Conservation (phyloP, 2,329 filamentous ascomycete genomes). For the Cercospora sojina region DNA sequence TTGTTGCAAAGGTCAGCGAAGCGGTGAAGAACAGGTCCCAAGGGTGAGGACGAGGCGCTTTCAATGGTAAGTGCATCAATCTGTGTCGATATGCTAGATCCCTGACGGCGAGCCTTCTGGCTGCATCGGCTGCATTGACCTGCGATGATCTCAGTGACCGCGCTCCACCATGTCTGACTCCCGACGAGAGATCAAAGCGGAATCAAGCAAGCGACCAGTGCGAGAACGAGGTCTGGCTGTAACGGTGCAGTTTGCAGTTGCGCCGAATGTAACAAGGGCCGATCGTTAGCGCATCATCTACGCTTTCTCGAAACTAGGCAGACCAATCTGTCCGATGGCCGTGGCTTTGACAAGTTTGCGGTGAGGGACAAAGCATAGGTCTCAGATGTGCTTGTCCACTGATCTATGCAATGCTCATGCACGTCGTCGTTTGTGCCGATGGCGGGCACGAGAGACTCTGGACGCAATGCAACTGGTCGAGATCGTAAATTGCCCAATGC, state of each 20-base stretch:
- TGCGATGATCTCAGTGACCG: constrained; percentile 18
- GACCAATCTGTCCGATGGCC: constrained; percentile 9
- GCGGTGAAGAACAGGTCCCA: constrained; percentile 25
- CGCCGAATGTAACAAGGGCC: constrained; percentile 22
- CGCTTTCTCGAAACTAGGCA: constrained; percentile 17
- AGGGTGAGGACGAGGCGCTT: constrained; percentile 28
- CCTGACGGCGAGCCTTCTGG: constrained; percentile 16
- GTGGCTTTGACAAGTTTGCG: constrained; percentile 28
- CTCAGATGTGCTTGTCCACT: constrained; percentile 24
- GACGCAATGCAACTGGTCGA: background rate
- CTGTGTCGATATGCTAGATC: constrained; percentile 23
- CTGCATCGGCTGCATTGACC: constrained; percentile 22
- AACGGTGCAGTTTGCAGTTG: constrained; percentile 24
- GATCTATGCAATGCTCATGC: constrained; percentile 20
- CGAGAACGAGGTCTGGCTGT: constrained; percentile 10
- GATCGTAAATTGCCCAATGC: background rate
- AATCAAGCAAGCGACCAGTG: constrained; percentile 18
- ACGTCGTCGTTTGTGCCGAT: constrained; percentile 23
- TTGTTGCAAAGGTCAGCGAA: constrained; percentile 13
- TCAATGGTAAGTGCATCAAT: constrained; percentile 28
- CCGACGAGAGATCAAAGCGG: constrained; percentile 22
- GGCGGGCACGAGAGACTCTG: constrained; percentile 8
- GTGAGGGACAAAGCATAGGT: constrained; percentile 34
- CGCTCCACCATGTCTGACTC: constrained; percentile 30
- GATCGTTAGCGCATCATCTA: constrained; percentile 14